Base-by-base conservation (phyloP, 2,329 filamentous ascomycete species). In the Leptographium procerum region DNA sequence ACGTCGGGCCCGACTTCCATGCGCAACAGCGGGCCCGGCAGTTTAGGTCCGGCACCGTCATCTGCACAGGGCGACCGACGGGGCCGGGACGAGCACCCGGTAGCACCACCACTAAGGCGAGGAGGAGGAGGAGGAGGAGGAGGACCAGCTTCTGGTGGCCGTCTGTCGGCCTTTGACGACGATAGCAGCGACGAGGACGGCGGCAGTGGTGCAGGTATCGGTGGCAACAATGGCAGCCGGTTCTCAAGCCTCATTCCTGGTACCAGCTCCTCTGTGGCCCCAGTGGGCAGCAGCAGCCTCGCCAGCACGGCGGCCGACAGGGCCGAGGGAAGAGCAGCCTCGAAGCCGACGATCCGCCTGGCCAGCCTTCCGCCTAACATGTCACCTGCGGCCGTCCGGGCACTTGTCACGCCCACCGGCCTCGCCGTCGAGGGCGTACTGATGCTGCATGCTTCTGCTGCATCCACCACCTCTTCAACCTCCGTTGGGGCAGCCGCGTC, bases 391-490 rank as follows among this genome's bases (percentile, higher is more conserved):
- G 76, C 79, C 56, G 77, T 87, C 65, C 85, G 81, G 67, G 76
- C 80, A 1, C 67, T 87, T 56, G 73, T 87, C 13, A 78, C 81
- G 3, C 71, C 58, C 40, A 43, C 79, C 0, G 82, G 75, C 24
- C 67, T 95, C 56, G 79, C 71, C 0, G 83, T 92, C 6, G 88
- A 92, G 66, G 80, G 83, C 61, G 84, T 96, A 55, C 87, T 86
- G 66, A 83, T 94, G 33, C 71, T 88, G 31, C 80, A 84, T 3
- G 72, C 79, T 0, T 68, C 73, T 11, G 78, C 77, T 33, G 31
- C 31, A 10, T 33, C 31, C 10, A 10, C 31, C 6, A 6, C 31
- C 10, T 5, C 31, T 5, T 33, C 31, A 2, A 10, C 51, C 33
- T 79, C 84, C 4, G 71, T 80, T 0, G 68, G 73, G 14, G 78